A percentile compares a stretch with the other conserved stretches of the same genome.
phyloP scores from a whole-genome alignment of 306 rosid genomes.

The Gastrolobium villosum region DNA sequence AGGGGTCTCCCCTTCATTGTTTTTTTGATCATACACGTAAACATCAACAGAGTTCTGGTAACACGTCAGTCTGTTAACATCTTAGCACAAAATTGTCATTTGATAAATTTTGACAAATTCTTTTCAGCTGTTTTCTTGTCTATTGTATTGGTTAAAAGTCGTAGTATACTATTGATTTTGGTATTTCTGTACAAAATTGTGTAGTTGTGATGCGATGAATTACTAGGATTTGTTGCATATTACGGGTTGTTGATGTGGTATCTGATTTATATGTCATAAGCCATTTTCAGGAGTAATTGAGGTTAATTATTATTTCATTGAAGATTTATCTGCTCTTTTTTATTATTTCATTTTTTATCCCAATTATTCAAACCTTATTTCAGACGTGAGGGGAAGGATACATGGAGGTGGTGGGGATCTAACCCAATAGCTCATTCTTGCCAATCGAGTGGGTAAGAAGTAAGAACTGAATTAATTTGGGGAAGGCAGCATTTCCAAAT shows the following conservation, averaged over 20 bases:
- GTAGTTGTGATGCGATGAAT: not conserved
- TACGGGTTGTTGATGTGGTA: not conserved
- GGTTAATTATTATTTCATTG: not conserved
- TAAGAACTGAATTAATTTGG: not conserved
- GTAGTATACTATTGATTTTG: constrained; percentile 40
- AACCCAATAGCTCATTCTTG: not conserved
- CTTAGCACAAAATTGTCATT: constrained; percentile 42
- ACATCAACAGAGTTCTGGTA: constrained; percentile 48
- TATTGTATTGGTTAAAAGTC: constrained; percentile 41
- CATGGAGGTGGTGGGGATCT: not conserved
- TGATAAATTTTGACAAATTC: constrained; percentile 54
- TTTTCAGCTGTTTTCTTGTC: constrained; percentile 41
- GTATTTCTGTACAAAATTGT: constrained; percentile 25
- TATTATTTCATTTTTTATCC: no score
- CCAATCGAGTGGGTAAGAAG: not conserved
- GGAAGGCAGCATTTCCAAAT: not conserved
- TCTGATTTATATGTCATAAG: not conserved
- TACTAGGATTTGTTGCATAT: not conserved
- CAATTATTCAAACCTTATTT: no score
- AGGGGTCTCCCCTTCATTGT: constrained; percentile 47
- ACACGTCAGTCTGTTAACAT: constrained; percentile 26
- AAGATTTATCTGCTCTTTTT: not conserved
- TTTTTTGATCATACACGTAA: constrained; percentile 36
- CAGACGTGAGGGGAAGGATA: no score
- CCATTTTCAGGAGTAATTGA: not conserved